phyloP scores from a whole-genome alignment of 2,329 filamentous ascomycete species.

The Cladophialophora exuberans region DNA sequence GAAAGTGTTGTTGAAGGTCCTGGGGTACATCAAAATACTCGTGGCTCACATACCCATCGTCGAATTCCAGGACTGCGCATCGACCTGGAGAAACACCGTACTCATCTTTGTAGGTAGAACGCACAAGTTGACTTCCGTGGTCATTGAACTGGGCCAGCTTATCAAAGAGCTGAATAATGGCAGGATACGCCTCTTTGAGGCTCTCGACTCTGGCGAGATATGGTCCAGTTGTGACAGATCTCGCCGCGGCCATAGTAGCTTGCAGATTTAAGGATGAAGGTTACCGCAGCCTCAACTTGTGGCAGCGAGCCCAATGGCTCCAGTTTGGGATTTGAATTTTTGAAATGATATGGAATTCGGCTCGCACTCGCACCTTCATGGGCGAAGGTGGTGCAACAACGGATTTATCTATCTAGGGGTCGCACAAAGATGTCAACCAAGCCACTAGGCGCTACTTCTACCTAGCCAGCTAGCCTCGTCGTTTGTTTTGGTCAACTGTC shows the following conservation, averaged over 20 bases:
- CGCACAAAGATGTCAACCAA: no score
- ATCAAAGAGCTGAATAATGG: background rate
- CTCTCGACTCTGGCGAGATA: background rate
- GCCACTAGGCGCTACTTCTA: no score
- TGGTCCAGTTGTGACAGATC: background rate
- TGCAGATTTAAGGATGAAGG: no score
- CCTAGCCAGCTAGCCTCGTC: no score
- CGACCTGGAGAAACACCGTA: background rate
- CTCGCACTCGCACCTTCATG: no score
- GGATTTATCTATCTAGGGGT: no score
- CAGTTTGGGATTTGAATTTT: no score
- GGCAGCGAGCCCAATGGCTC: no score
- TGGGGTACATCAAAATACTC: background rate
- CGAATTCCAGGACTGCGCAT: slow-evolving; percentile 4
- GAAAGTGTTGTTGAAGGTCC: background rate
- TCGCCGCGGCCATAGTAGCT: background rate
- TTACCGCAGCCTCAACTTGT: no score
- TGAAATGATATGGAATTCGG: no score
- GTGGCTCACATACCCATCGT: background rate
- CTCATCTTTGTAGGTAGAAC: background rate
- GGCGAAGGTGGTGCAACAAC: no score
- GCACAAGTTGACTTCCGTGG: background rate
- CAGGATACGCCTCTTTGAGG: slow-evolving; percentile 1
- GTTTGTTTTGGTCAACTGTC: no score
- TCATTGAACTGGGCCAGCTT: background rate